Percentiles rank a stretch among this genome's conserved stretches.
Evolutionary conservation across 176 grass and related monocot genomes (phyloP).

Genomic region (Aechmea fasciata): DNA sequence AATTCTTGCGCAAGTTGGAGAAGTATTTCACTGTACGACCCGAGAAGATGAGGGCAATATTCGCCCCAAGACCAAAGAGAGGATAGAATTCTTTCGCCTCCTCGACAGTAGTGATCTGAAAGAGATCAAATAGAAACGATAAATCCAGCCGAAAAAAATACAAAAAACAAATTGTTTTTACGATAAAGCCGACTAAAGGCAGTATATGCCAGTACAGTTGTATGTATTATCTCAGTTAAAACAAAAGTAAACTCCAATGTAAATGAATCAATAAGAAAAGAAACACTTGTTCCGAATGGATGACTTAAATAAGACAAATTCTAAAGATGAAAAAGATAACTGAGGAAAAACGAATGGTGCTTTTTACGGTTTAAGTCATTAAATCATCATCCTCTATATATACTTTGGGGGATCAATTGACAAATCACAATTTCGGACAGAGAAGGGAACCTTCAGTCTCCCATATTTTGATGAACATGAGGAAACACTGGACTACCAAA

Average conservation of each 20-base stretch:
- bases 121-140: background rate
- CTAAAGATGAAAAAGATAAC: background rate
- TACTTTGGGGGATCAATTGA: background rate
- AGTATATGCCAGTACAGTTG: background rate
- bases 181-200: background rate
- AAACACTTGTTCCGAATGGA: background rate
- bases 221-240: background rate
- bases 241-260: no score
- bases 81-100: conserved; percentile 96
- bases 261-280: background rate
- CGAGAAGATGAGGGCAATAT: conserved; percentile 73
- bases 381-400: background rate
- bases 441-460: background rate
- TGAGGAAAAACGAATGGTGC: background rate
- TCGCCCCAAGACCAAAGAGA: conserved; percentile 80
- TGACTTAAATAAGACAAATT: background rate
- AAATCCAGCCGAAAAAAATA: background rate
- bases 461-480: no score
- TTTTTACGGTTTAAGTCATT: background rate
- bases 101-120: conserved; percentile 78
- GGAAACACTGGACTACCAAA: no score
- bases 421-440: background rate
- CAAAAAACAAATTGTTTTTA: background rate
- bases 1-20: conserved; percentile 74
- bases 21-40: conserved; percentile 79